Base-by-base conservation (phyloP, 164 flowering plant genomes). In the Nelumbo lutea region DNA sequence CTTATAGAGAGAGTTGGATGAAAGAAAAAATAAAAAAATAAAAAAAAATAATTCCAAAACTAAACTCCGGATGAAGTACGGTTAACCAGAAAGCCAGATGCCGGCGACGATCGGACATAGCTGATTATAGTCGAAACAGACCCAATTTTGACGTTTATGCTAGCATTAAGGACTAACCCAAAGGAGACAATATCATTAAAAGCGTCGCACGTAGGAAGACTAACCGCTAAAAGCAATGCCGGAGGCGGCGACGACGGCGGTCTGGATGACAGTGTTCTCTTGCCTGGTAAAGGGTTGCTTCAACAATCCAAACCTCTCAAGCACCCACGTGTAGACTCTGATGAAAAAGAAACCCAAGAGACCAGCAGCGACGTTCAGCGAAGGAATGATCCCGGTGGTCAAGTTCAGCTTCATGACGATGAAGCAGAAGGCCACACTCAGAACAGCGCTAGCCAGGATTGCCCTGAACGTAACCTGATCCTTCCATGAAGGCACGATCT, bases 241-340 rank as follows among this genome's bases (percentile, higher is more conserved):
- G 52, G 72, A 72, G n/a, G 62, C 6, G 5, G 78, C 75, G 10
- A 75, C 78, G 3, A 75, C 70, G 46, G 74, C 70, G 43, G 74
- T 75, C 70, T 75, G 78, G 46, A 76, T 72, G 11, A 76, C 75
- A 2, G 78, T 69, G 50, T 66, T 76, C 60, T 76, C 79, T 48
- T 73, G 79, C 45, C 79, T 61, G 0, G 76, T 69, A 52, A 76
- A 76, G 4, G 79, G 76, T 14, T 72, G 66, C n/a, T 57, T 66
- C 60, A 69, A 39, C 27, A 69, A 9, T 1, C 76, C 73, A 5
- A 41, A 59, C 46, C 65, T 69, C 1, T 69, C 59, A 2, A 76
- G n/a, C 8, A 72, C 7, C 55, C 60, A 67, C 2, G 72, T 64
- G 69, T 70, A 76, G 3, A 46, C n/a, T 48, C 63, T 53, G 7